phyloP scores from a whole-genome alignment of 139 green algal species.

The Chlorella sp. region DNA sequence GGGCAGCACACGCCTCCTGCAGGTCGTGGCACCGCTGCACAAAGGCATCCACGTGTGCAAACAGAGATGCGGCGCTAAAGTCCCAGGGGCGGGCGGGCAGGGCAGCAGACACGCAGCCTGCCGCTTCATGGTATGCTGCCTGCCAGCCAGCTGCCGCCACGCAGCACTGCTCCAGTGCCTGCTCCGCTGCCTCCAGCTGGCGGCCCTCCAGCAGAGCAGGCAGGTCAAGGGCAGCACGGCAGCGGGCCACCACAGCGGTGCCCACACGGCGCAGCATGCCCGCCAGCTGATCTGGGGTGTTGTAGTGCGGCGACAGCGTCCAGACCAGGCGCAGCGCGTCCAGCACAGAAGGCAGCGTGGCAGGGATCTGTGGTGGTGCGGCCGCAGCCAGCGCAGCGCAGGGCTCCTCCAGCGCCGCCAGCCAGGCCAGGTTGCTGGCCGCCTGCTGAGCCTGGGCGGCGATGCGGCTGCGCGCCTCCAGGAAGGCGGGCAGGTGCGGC shows the following conservation, averaged over 20 bases:
- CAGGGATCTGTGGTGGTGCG: conserved; percentile 56
- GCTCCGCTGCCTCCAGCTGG: conserved; percentile 35
- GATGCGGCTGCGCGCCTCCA: conserved; percentile 75
- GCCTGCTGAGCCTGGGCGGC: conserved; percentile 76
- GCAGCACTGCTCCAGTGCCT: conserved; percentile 56
- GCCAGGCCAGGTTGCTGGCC: conserved; percentile 84
- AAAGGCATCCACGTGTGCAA: conserved; percentile 92
- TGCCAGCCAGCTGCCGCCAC: conserved; percentile 32
- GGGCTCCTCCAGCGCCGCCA: conserved; percentile 75
- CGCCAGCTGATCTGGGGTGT: conserved; percentile 82
- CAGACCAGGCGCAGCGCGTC: conserved; percentile 88
- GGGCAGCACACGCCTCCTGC: conserved; percentile 88
- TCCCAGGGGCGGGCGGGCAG: conserved; percentile 61
- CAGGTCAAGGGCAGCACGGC: conserved; percentile 72
- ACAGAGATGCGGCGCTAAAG: conserved; percentile 76
- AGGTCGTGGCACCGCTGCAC: conserved; percentile 89
- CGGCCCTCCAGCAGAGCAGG: conserved; percentile 73
- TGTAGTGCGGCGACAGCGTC: conserved; percentile 85
- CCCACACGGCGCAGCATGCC: conserved; percentile 83
- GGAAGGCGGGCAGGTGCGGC: conserved; percentile 80
- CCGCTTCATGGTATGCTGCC: conserved; percentile 8
- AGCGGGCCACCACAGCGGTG: conserved; percentile 91
- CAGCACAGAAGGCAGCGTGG: conserved; percentile 77
- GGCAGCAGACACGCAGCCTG: not conserved
- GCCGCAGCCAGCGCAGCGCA: conserved; percentile 49